Base-by-base conservation (phyloP, 2,329 filamentous ascomycete genomes). In the Neonectria faginata region DNA sequence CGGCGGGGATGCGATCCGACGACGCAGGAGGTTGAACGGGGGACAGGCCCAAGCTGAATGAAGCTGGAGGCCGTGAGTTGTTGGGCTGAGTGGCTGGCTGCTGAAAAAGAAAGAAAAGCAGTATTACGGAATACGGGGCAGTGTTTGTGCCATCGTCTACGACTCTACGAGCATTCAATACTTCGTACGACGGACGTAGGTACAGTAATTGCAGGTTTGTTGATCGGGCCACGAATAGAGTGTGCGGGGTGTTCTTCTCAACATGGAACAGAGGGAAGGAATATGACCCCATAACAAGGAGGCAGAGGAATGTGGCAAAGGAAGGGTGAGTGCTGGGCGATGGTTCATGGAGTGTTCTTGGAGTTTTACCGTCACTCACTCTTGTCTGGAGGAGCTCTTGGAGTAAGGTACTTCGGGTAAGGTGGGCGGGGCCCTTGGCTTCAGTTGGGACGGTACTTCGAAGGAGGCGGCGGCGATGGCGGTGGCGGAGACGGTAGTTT, bases 1-100 rank as follows among this genome's bases (percentile, higher is more conserved):
- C 39, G 50, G 27, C 63, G 63, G 55, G 63, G 63, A 65, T 52
- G 50, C 27, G 42, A 59, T 59, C 63, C 59, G 63, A 58, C 36
- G 18, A 59, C 53, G 50, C 44, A 50, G 39, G 33, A 53, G 36
- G 31, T 22, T 55, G 41, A 56, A 44, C 9, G 41, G 33, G n/a
- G 18, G 31, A 33, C 12, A 27, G n/a, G 25, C 10, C 48, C n/a
- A 29, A 33, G 48, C 29, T n/a, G 14, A 51, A 33, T 33, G 10
- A 3, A 51, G 29, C 29, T 16, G 45, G 45, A 48, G 45, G 22
- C 16, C 16, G 44, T n/a, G 45, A 14, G 20, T 55, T 52, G 59
- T 39, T 25, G 36, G 45, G 18, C 29, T 42, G 52, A 18, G 53
- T 45, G 60, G 60, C 53, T 52, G 53, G 48, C 36, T 56, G 53